Percentiles rank a stretch among this genome's conserved stretches.
Evolutionary conservation across 2,329 filamentous ascomycete genomes (phyloP).

Genomic region (Trichoderma guizhouense): DNA sequence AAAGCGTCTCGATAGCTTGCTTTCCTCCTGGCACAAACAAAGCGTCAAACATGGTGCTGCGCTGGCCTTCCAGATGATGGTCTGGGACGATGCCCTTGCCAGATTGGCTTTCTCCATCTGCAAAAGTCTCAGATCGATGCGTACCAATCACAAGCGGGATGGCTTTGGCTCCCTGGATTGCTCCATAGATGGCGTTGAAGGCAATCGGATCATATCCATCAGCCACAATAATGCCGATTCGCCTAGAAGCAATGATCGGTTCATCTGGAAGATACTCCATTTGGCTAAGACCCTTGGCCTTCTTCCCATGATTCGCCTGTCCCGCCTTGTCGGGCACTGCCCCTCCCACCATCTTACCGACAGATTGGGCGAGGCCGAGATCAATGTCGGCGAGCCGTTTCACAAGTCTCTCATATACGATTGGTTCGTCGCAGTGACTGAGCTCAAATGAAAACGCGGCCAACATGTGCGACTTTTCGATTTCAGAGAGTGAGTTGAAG

Average conservation of each 20-base stretch:
- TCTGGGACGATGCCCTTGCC: constrained; percentile 53
- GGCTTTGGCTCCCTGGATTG: constrained; percentile 59
- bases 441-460: constrained; percentile 73
- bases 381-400: constrained; percentile 70
- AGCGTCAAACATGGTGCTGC: constrained; percentile 78
- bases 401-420: constrained; percentile 70
- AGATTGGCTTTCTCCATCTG: constrained; percentile 40
- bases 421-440: constrained; percentile 75
- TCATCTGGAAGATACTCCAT: constrained; percentile 60
- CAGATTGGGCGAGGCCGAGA: constrained; percentile 62
- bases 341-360: constrained; percentile 68
- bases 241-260: constrained; percentile 67
- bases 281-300: constrained; percentile 65
- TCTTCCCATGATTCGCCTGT: constrained; percentile 63
- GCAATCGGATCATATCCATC: constrained; percentile 70
- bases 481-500: constrained; percentile 69
- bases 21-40: constrained; percentile 72
- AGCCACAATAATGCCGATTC: constrained; percentile 71
- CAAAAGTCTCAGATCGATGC: constrained; percentile 57
- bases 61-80: constrained; percentile 76
- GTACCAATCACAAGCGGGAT: constrained; percentile 71
- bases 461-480: constrained; percentile 68
- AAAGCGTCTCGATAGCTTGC: constrained; percentile 58
- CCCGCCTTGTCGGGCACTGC: constrained; percentile 51
- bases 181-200: constrained; percentile 63